Evolutionary conservation across 1,284 basidiomycete species (phyloP), one percentile per base, ranked within the genome.

Genomic region (Coniophora puteana): DNA sequence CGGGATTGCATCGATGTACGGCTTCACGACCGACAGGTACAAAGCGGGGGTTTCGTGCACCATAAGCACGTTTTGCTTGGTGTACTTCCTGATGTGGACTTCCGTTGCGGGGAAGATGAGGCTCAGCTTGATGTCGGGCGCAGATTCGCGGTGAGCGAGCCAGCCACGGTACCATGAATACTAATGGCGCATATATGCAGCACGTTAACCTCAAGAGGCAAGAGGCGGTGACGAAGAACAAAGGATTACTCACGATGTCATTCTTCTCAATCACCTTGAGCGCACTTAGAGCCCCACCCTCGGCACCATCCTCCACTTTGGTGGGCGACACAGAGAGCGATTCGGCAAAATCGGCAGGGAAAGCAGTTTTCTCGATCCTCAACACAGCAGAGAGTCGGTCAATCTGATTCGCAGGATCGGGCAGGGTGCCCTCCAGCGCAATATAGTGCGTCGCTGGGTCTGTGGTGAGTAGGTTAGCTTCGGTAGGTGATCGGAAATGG

Each of bases 11-110:
- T 71, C 59, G 42, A 96, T 90, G 57, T 89, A 97, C 0, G 89
- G 89, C 52, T 72, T 71, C 4, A 92, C 88, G 39, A 92, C 71
- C 3, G 60, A 53, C 27, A 70, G 59, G 58, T 92, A 95, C 12
- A 91, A 47, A 23, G 74, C 74, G 0, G 89, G 87, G 0, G 91
- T 93, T 63, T 97, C 93, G 26, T 67, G 70, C 8, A 98, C 76
- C 61, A 98, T 78, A 26, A 78, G 54, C 3, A 78, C 68, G 13
- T 76, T 69, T 59, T 97, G 94, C 23, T 67, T 74, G 1, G 87
- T 81, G 63, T 97, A 95, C 83, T 94, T 94, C 45, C 72, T 73
- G 46, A 94, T 80, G 54, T 94, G 91, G 0, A 78, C 76, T 11
- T 89, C 82, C 0, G 89, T 93, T 5, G 89, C 89, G 8, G 91